Evolutionary conservation across 2,329 filamentous ascomycete species (phyloP), one percentile per base, ranked within the genome.

Genomic region (Dactylonectria estremocensis): DNA sequence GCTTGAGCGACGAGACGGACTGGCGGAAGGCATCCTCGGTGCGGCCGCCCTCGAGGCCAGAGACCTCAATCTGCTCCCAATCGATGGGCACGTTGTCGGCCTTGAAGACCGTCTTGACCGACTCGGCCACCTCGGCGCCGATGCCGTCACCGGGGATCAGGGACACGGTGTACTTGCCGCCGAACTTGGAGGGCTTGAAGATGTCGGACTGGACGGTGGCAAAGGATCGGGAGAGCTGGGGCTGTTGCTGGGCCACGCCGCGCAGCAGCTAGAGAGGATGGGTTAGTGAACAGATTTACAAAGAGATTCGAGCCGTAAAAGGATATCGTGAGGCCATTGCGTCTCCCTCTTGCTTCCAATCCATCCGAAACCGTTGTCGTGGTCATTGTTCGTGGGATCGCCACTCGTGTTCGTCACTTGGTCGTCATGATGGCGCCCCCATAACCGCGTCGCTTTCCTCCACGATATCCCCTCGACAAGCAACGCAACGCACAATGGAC

Each of bases 101-200:
- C 91, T 98, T 98, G 92, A 98, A 98, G 84, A 99, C 93, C 76
- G 95, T 97, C 92, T 98, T 97, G 83, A 99, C 95, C 72, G 94
- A 96, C 86, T 98, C 95, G 78, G 95, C 95, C 70, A 98, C 95
- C 87, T 99, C 96, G 83, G 94, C 94, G 83, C 96, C 96, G 82
- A 99, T 97, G 88, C 96, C 96, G 80, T 99, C 96, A 90, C 95
- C 96, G 83, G 96, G 96, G 82, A 99, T 98, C 80, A 99, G 89
- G 73, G 95, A 98, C 77, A 98, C 95, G 43, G 96, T 99, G 90
- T 98, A 99, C 88, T 98, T 99, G 87, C 95, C 94, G 83, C 96
- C 96, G 84, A 95, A 98, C 89, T 98, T 96, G 87, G 95, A 95
- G 77, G 95, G 95, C 90, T 98, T 97, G 90, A 98, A 98, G 85